Conservation (phyloP, 192 early-diverging fungal genomes). For the Coemansia sp. region DNA sequence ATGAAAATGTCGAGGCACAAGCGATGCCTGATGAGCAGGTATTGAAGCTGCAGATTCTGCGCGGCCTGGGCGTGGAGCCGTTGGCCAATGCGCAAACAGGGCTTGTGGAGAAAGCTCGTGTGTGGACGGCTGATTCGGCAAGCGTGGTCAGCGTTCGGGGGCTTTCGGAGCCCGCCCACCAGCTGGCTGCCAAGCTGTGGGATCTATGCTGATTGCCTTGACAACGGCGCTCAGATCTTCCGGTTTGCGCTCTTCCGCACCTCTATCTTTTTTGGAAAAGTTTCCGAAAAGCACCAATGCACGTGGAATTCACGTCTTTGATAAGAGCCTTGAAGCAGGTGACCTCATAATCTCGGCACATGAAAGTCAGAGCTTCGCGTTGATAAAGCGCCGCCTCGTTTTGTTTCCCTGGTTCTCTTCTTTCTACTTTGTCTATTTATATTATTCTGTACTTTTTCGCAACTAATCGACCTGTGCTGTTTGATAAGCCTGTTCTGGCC, state of each 20-base stretch:
- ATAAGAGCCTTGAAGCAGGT: constrained; percentile 6
- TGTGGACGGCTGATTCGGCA: constrained; percentile 21
- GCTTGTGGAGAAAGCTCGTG: constrained; percentile 17
- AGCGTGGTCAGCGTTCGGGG: constrained; percentile 15
- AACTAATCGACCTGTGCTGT: too few species aligned
- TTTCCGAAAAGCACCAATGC: not conserved
- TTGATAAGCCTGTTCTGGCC: too few species aligned
- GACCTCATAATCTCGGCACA: not conserved
- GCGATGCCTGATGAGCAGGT: constrained; percentile 23
- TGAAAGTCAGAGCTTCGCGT: not conserved
- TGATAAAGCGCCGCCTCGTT: not conserved
- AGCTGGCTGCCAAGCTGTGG: constrained; percentile 52
- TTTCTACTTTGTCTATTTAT: not conserved
- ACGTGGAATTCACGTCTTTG: not conserved
- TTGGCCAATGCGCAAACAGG: constrained; percentile 15
- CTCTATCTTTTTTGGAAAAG: not conserved
- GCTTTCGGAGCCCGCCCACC: constrained; percentile 15
- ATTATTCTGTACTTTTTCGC: not conserved
- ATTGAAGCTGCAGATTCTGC: constrained; percentile 32
- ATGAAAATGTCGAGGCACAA: constrained; percentile 28
- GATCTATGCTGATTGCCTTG: constrained; percentile 22
- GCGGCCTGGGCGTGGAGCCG: constrained; percentile 47
- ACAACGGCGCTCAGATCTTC: not conserved
- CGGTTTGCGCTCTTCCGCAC: not conserved
- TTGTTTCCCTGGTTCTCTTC: not conserved